Evolutionary conservation across 1,139 yeast genomes (phyloP), one percentile per base, ranked within the genome.

Genomic region (Suhomyces coccinellae): DNA sequence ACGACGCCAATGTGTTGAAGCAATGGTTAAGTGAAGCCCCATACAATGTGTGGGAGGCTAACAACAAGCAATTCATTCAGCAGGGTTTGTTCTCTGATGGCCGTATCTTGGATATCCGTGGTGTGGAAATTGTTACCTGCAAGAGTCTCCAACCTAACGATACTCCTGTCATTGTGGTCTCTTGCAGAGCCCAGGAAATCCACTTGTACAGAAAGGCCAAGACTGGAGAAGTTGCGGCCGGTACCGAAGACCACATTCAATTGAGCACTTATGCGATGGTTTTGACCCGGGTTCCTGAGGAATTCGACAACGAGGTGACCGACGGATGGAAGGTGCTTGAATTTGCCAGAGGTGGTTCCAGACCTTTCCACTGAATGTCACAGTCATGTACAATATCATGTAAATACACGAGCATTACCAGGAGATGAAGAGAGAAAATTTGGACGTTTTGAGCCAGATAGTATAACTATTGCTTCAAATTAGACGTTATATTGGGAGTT

Each of bases 241-340:
- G 99, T 57, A 83, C 93, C 41, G 97, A 90, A 63, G 96, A 93
- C 61, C 90, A 89, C 66, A 90, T 95, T 55, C 85, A 89, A 66
- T 79, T 89, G 77, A 85, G 96, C 58, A 86, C 96, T 12, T 95
- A 95, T 64, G 98, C 97, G 40, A 85, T 95, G 91, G 99, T 93
- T 26, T 75, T 95, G 59, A 90, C 99, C 24, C 82, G 99, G 67
- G 75, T 87, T 45, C 91, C 97, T 10, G 99, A 91, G 65, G 91
- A 91, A 53, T 82, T 95, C 62, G 96, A 85, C 50, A 88, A 95
- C 64, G 78, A 80, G 46, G 90, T 85, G 57, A 95, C 99, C 24
- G 96, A 89, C 61, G 99, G 99, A 35, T 95, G 99, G 99, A 89
- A 88, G 73, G 83, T 95, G 47, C 71, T 93, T 61, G 99, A 95